These are phyloP conservation scores for Lycium barbarum DNA, from an alignment of 257 asterid species.

Conservation along the genomic window DNA sequence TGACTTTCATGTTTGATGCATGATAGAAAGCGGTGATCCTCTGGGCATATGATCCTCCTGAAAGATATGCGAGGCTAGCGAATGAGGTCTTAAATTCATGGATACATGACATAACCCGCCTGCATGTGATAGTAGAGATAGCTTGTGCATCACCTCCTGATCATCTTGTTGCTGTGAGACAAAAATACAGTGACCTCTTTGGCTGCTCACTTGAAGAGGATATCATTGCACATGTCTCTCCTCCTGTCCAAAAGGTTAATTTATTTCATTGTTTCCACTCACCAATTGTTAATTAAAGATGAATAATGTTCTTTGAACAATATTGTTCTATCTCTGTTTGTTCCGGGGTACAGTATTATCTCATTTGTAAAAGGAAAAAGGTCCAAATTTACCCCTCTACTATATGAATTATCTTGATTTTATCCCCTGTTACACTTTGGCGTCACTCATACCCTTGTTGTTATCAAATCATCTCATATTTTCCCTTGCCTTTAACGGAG, in stretches of 20 bases:
- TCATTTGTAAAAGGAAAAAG: conserved; percentile 65
- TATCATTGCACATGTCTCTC: conserved; percentile 56
- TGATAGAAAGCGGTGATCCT: conserved; percentile 67
- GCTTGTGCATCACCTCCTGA: conserved; percentile 78
- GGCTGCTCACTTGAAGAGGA: conserved; percentile 77
- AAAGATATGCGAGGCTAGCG: conserved; percentile 80
- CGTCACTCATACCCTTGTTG: background rate
- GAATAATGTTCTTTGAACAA: background rate
- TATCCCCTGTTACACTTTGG: conserved; percentile 51
- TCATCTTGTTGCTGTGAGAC: conserved; percentile 72
- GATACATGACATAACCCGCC: conserved; percentile 39
- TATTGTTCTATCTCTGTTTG: background rate
- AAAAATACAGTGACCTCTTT: conserved; percentile 63
- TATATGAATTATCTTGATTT: conserved; percentile 44
- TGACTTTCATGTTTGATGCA: conserved; percentile 4
- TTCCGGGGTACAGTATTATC: background rate
- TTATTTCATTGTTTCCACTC: background rate
- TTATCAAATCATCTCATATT: background rate
- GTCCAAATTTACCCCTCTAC: conserved; percentile 52
- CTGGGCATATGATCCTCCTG: conserved; percentile 78
- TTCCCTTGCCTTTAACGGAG: conserved; percentile 2
- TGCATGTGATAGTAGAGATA: conserved; percentile 76
- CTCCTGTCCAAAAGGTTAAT: conserved; percentile 71
- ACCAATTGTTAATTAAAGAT: background rate
- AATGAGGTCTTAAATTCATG: conserved; percentile 62